Base-by-base conservation (phyloP, 2,329 filamentous ascomycete genomes). In the Ophiostoma sp. region DNA sequence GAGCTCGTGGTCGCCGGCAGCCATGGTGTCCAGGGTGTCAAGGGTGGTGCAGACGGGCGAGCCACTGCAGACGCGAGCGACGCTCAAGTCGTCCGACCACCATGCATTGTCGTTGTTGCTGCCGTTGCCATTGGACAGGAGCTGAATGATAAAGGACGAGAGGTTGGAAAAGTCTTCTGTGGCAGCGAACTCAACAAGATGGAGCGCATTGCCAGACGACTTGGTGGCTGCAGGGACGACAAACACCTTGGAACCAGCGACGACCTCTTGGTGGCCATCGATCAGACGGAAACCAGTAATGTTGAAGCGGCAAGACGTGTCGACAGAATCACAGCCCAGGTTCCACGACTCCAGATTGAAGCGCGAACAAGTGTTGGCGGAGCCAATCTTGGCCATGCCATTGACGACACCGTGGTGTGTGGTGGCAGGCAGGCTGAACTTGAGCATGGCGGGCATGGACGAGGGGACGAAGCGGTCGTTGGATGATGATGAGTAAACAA, bases 31-130 rank as follows among this genome's bases (percentile, higher is more conserved):
- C 22, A 66, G 3, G 11, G 31, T 36, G 17, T 66, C 61, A 12
- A 66, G 3, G 11, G 19, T 22, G 5, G 69, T 50, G n/a, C 70
- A 71, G 3, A 52, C 11, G 2, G 70, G 19, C 31, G 22, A 22
- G 28, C 59, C 70, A n/a, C 45, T 33, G n/a, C 70, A 71, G 45
- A 66, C 36, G 11, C 19, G 57, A 1, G 70, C 59, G 1, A 71
- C 59, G 5, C 31, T 52, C 12, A 86, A 72, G 76, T 86, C 82
- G 75, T 86, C 85, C 69, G 82, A 82, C 83, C 84, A 87, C 84
- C 85, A 86, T 11, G 78, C 79, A 73, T 78, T 80, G 31, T 19
- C 68, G 15, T 11, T 15, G 15, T 19, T n/a, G 80, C 81, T 33
- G 15, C 64, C 9, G 17, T n/a, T 31, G 42, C 45, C 72, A 3